Conservation (phyloP, 345 rosid species). For the Tarenaya hassleriana region DNA sequence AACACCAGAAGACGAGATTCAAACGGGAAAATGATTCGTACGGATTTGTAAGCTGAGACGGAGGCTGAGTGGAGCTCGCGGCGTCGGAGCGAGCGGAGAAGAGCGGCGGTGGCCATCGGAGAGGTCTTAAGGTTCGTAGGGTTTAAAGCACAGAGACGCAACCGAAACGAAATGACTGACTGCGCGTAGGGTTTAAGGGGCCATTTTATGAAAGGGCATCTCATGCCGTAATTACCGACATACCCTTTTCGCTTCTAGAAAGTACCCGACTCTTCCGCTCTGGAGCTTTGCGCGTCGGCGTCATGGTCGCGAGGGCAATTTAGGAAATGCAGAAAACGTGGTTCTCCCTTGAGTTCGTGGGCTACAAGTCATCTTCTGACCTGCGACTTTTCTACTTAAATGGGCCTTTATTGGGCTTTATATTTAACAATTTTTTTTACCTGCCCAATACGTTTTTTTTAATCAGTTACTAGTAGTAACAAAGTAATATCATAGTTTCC, state of each 20-base stretch:
- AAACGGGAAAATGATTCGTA: constrained; percentile 23
- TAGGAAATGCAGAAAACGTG: neutral
- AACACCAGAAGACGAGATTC: neutral
- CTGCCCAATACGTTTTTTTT: no score
- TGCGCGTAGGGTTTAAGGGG: constrained; percentile 31
- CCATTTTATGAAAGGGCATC: constrained; percentile 1
- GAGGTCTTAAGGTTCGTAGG: constrained; percentile 16
- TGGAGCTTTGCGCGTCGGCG: neutral
- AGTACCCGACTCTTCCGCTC: neutral
- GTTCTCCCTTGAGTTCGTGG: constrained; percentile 16
- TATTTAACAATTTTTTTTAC: neutral
- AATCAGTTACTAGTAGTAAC: no score
- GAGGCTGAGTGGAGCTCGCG: constrained; percentile 45
- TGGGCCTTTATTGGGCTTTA: constrained; percentile 14
- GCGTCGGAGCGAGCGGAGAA: constrained; percentile 39
- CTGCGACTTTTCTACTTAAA: neutral
- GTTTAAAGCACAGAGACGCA: constrained; percentile 23
- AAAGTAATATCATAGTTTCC: no score
- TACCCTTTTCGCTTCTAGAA: constrained; percentile 4
- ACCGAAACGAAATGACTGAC: constrained; percentile 16
- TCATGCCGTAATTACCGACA: neutral
- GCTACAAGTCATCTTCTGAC: constrained; percentile 19
- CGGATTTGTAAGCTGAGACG: constrained; percentile 40
- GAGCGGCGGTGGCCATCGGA: constrained; percentile 41
- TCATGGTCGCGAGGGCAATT: neutral